phyloP scores from a whole-genome alignment of 2,329 filamentous ascomycete genomes.

The Nannizziopsis arthrosporioides region DNA sequence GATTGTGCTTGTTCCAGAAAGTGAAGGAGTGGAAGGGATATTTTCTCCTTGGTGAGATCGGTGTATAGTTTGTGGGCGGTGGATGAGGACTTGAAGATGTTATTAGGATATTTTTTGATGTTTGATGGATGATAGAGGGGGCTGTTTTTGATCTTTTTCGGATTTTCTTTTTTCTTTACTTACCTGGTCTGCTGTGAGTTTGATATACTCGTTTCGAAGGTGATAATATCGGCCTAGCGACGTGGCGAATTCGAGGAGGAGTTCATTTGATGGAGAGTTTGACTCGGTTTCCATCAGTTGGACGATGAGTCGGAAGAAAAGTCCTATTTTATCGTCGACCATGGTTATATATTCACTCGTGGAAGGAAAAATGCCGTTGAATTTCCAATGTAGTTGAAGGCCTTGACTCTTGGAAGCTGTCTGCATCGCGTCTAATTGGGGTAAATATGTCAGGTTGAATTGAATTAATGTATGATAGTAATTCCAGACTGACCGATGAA shows the following conservation, averaged over 20 bases:
- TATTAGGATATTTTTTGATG: too few relatives aligned
- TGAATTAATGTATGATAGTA: not conserved
- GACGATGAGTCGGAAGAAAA: conserved; percentile 36
- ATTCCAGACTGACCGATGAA: not conserved
- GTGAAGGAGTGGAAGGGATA: conserved; percentile 90
- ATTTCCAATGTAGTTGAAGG: conserved; percentile 35
- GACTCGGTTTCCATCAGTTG: conserved; percentile 34
- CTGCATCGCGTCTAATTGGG: conserved; percentile 30
- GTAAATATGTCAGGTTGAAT: too few relatives aligned
- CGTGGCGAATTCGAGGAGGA: conserved; percentile 56
- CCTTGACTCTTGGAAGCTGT: conserved; percentile 39
- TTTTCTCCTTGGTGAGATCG: conserved; percentile 93
- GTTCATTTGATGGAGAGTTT: conserved; percentile 16
- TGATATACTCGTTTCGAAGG: conserved; percentile 65
- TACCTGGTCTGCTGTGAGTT: conserved; percentile 42
- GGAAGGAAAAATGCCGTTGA: conserved; percentile 30
- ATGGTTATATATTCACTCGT: conserved; percentile 20
- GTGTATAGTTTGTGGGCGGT: conserved; percentile 88
- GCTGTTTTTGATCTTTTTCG: too few relatives aligned
- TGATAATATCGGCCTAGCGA: conserved; percentile 37
- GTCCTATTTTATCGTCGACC: conserved; percentile 28
- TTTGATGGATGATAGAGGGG: too few relatives aligned
- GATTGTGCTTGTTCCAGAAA: conserved; percentile 6
- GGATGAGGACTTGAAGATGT: conserved; percentile 41
- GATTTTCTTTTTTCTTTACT: not conserved